Evolutionary conservation across 2,329 filamentous ascomycete genomes (phyloP).

Genomic region (Fusarium sp.): DNA sequence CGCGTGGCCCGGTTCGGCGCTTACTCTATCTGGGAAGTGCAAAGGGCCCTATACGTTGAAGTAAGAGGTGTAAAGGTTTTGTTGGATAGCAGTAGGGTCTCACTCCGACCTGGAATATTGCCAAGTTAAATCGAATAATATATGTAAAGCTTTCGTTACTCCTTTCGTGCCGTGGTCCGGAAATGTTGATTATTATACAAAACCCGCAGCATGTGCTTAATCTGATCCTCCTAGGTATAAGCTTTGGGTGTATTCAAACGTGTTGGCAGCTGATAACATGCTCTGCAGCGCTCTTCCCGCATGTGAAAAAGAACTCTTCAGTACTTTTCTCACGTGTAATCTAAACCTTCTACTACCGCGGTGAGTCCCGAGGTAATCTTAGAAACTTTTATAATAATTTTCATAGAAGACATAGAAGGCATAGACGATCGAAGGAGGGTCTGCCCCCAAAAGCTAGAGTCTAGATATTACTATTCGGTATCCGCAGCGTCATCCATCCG

Average conservation of each 20-base stretch:
- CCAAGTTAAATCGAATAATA: neutral
- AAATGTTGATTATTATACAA: neutral
- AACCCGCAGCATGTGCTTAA: neutral
- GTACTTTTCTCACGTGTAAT: neutral
- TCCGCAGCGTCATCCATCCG: neutral
- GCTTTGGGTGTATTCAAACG: accelerated
- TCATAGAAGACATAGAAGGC: neutral
- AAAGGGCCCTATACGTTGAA: neutral
- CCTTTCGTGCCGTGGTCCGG: accelerated
- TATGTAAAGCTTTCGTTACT: neutral
- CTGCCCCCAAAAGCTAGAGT: neutral
- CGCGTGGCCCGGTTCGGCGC: neutral
- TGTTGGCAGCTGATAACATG: neutral
- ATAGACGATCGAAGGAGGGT: neutral
- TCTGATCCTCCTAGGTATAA: neutral
- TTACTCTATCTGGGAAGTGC: neutral
- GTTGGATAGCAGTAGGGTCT: neutral
- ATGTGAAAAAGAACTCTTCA: neutral
- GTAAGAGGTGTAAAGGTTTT: neutral
- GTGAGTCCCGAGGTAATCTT: too few species aligned
- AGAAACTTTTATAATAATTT: neutral
- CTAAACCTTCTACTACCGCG: neutral
- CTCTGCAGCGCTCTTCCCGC: neutral
- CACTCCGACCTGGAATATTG: neutral
- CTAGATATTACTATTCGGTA: neutral